Conservation (phyloP, 768 basidiomycete species). For the Suillus brevipes region DNA sequence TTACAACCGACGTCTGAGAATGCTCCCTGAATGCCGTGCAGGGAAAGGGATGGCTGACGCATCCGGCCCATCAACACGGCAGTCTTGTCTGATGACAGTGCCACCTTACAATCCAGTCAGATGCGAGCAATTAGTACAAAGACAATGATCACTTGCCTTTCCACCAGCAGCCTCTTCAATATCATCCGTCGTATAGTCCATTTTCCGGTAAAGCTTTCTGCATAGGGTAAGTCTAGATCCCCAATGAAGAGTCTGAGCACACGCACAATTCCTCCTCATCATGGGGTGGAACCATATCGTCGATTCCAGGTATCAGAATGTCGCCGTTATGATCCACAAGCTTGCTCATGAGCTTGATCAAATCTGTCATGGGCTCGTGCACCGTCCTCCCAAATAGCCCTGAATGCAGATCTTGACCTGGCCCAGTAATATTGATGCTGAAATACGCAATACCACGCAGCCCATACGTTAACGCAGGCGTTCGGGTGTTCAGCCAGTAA, state of each 20-base stretch:
- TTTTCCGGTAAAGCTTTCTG: constrained; percentile 68
- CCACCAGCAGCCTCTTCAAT: constrained; percentile 78
- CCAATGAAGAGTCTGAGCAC: constrained; percentile 18
- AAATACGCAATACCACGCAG: constrained; percentile 88
- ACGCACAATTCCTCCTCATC: constrained; percentile 70
- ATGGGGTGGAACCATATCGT: constrained; percentile 77
- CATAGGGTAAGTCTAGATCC: constrained; percentile 1
- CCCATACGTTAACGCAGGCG: constrained; percentile 57
- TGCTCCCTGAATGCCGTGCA: constrained; percentile 96
- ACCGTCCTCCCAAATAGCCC: constrained; percentile 83
- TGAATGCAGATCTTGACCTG: constrained; percentile 86
- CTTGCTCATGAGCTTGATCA: constrained; percentile 78
- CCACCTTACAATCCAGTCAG: constrained; percentile 39
- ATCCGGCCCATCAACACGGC: constrained; percentile 89
- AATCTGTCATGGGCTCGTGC: constrained; percentile 93
- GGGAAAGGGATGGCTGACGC: constrained; percentile 83
- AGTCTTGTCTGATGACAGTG: constrained; percentile 76
- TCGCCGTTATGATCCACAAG: constrained; percentile 78
- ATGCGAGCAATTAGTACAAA: background rate
- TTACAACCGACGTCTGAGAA: constrained; percentile 82
- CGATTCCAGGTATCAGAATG: constrained; percentile 87
- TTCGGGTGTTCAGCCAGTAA: constrained; percentile 66
- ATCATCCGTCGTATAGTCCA: constrained; percentile 74
- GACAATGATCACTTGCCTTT: constrained; percentile 20
- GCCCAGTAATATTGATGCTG: constrained; percentile 79